Conservation (phyloP, 2,329 filamentous ascomycete genomes). For the Westerdykella sp. region DNA sequence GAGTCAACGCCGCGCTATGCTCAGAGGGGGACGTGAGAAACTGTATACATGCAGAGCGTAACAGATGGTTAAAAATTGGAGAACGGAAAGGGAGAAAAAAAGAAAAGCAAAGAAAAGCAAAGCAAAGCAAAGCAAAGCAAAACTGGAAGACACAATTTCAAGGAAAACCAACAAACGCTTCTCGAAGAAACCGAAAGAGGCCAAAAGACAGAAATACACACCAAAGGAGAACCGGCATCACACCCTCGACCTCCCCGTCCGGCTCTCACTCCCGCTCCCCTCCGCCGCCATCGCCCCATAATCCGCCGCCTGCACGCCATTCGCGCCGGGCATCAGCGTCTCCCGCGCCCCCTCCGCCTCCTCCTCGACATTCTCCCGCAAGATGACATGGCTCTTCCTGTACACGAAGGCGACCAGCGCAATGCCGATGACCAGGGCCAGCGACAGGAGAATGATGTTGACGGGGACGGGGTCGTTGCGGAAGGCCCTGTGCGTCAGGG, state of each 20-base stretch:
- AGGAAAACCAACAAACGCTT: not conserved
- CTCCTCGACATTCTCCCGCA: slow-evolving; percentile 32
- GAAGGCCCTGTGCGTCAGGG: slow-evolving; percentile 68
- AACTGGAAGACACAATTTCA: not conserved
- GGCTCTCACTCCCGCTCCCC: slow-evolving; percentile 8
- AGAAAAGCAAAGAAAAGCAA: not conserved
- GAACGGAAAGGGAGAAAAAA: no score
- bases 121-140: not conserved
- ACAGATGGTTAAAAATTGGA: no score
- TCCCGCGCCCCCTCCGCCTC: slow-evolving; percentile 33
- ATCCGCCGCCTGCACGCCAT: slow-evolving; percentile 10
- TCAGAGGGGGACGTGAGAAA: no score
- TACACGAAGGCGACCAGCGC: slow-evolving; percentile 62
- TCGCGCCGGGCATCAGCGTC: slow-evolving; percentile 29
- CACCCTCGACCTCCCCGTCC: slow-evolving; percentile 11
- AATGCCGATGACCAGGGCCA: slow-evolving; percentile 59
- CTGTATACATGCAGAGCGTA: no score
- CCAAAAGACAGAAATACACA: not conserved
- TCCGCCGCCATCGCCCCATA: slow-evolving; percentile 18
- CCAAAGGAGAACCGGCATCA: not conserved
- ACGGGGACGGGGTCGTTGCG: slow-evolving; percentile 68
- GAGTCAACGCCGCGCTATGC: no score
- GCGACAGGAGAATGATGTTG: slow-evolving; percentile 59
- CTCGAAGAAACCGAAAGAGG: not conserved
- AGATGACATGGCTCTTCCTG: slow-evolving; percentile 42